These are phyloP conservation scores for Solanum corneliomulleri DNA, from an alignment of 257 asterid genomes.

Conservation along the genomic window DNA sequence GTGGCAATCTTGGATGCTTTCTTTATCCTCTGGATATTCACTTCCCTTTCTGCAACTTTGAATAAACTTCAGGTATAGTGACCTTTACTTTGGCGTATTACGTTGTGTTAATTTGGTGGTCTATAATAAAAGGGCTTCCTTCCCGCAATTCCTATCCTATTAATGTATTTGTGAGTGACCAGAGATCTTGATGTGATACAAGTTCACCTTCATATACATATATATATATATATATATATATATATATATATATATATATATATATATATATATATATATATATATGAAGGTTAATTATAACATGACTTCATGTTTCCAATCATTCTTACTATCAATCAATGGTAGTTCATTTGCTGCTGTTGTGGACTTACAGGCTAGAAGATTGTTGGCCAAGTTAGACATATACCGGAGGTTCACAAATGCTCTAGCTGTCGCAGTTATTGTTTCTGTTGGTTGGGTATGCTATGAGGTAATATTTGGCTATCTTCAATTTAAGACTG, in stretches of 20 bases:
- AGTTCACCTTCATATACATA: background rate
- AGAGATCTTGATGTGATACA: background rate
- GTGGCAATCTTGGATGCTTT: slow-evolving; percentile 91
- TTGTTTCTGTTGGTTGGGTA: slow-evolving; percentile 91
- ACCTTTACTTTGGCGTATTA: background rate
- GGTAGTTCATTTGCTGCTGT: background rate
- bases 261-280: too few species aligned
- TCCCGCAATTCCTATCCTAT: background rate
- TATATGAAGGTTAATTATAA: background rate
- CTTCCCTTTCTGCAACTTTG: slow-evolving; percentile 74
- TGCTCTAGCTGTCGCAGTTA: slow-evolving; percentile 76
- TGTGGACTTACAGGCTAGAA: slow-evolving; percentile 50
- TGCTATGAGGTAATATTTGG: slow-evolving; percentile 72
- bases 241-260: too few species aligned
- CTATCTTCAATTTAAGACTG: background rate
- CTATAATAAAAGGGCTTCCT: background rate
- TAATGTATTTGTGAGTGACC: background rate
- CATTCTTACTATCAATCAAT: background rate
- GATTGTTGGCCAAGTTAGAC: slow-evolving; percentile 76
- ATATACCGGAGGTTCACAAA: slow-evolving; percentile 86
- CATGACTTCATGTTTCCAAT: background rate
- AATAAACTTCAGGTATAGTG: slow-evolving; percentile 88
- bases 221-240: too few species aligned
- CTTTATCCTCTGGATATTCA: slow-evolving; percentile 90
- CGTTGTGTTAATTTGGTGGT: background rate